Percentiles rank a stretch among this genome's conserved stretches.
phyloP scores from a whole-genome alignment of 129 eudicot genomes.

The Helichrysum umbraculigerum region DNA sequence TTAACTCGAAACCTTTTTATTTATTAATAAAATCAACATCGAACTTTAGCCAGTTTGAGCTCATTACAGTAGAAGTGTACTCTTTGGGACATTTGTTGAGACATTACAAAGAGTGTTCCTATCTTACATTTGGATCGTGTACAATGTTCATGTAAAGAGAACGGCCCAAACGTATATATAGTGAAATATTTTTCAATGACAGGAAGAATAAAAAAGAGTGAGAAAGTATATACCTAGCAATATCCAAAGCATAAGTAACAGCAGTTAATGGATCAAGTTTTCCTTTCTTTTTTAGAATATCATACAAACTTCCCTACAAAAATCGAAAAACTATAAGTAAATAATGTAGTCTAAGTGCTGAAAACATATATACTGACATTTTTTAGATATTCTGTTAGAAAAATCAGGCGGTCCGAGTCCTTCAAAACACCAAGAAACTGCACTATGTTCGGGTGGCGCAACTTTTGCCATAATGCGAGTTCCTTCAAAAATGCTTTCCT shows the following conservation, averaged over 20 bases:
- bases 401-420: conserved; percentile 56
- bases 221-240: conserved; percentile 58
- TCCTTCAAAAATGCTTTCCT: conserved; percentile 69
- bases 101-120: background rate
- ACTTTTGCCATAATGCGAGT: conserved; percentile 62
- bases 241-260: conserved; percentile 74
- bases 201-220: no score
- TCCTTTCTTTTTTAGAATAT: conserved; percentile 61
- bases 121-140: background rate
- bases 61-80: conserved; percentile 12
- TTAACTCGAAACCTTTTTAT: background rate
- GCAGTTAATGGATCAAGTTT: conserved; percentile 62
- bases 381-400: conserved; percentile 59
- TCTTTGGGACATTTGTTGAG: background rate
- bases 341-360: conserved; percentile 5
- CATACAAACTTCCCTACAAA: conserved; percentile 66
- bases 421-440: conserved; percentile 75
- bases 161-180: background rate
- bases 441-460: conserved; percentile 73
- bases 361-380: conserved; percentile 40
- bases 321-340: conserved; percentile 5
- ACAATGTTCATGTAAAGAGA: no score
- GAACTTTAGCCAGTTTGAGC: background rate
- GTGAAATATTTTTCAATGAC: background rate
- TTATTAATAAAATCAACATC: background rate